These are phyloP conservation scores for Penicillium fimorum DNA, from an alignment of 495 filamentous ascomycete genomes.

Conservation along the genomic window DNA sequence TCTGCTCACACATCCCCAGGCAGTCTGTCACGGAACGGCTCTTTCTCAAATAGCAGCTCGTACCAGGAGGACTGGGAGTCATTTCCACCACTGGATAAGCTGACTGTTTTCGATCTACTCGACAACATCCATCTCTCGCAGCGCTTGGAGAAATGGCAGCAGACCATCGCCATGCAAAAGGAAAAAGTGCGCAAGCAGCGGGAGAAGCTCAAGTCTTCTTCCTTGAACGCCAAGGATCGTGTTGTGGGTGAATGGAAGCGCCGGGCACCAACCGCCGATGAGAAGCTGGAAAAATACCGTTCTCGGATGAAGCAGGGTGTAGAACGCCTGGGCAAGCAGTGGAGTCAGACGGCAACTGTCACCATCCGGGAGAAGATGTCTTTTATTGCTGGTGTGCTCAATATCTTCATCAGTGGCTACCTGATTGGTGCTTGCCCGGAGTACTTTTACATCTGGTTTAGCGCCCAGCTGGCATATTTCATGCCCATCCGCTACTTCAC, in stretches of 20 bases:
- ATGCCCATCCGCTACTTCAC: slow-evolving; percentile 94
- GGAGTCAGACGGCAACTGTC: slow-evolving; percentile 85
- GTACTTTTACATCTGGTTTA: slow-evolving; percentile 91
- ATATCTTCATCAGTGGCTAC: slow-evolving; percentile 95
- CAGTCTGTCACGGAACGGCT: slow-evolving; percentile 64
- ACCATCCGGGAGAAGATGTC: slow-evolving; percentile 91
- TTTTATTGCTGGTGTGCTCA: slow-evolving; percentile 93
- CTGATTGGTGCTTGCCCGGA: slow-evolving; percentile 84
- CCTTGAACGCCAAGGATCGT: slow-evolving; percentile 60
- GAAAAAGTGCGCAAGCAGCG: slow-evolving; percentile 81
- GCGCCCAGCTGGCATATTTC: slow-evolving; percentile 79
- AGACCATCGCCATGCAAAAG: slow-evolving; percentile 71
- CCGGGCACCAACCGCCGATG: slow-evolving; percentile 78
- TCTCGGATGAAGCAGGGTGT: slow-evolving; percentile 82
- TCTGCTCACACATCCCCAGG: slow-evolving; percentile 39
- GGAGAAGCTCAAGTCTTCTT: slow-evolving; percentile 64
- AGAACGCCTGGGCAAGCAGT: slow-evolving; percentile 79
- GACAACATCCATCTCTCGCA: slow-evolving; percentile 91
- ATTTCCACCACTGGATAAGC: slow-evolving; percentile 82
- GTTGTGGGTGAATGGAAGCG: slow-evolving; percentile 87
- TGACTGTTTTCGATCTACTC: slow-evolving; percentile 88
- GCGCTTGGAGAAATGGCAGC: slow-evolving; percentile 84
- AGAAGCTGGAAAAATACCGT: slow-evolving; percentile 87
- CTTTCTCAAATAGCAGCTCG: slow-evolving; percentile 73
- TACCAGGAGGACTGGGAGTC: slow-evolving; percentile 89